A percentile compares a stretch with the other conserved stretches of the same genome.
These are phyloP conservation scores for Sanghuangporus baumii DNA, from an alignment of 1,284 basidiomycete species.

Conservation along the genomic window DNA sequence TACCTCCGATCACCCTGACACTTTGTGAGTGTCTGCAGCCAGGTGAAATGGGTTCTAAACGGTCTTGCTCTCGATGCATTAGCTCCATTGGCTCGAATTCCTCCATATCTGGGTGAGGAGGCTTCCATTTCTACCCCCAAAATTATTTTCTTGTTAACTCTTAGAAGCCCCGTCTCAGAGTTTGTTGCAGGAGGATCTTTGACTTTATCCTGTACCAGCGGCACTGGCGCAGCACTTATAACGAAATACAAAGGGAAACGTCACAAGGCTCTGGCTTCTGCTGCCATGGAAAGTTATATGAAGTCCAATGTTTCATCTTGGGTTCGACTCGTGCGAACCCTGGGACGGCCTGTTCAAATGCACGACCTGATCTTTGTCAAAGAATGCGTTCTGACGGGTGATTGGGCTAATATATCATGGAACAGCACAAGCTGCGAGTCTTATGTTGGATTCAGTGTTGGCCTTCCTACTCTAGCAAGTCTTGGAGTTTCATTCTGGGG, in stretches of 20 bases:
- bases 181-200: neutral
- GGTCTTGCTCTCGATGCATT: no score
- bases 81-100: no score
- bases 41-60: no score
- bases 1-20: no score
- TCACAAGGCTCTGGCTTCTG: neutral
- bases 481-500: neutral
- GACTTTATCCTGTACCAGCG: neutral
- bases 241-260: neutral
- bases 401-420: constrained; percentile 1
- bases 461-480: neutral
- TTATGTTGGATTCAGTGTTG: neutral
- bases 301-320: neutral
- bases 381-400: neutral
- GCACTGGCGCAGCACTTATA: neutral
- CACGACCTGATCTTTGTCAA: constrained; percentile 11
- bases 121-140: neutral
- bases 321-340: neutral
- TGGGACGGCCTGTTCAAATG: neutral
- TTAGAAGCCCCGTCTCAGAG: neutral
- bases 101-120: neutral
- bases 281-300: neutral
- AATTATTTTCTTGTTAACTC: neutral
- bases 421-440: neutral
- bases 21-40: no score